phyloP scores from a whole-genome alignment of 2,329 filamentous ascomycete genomes.

The Hypomyces rosellus region DNA sequence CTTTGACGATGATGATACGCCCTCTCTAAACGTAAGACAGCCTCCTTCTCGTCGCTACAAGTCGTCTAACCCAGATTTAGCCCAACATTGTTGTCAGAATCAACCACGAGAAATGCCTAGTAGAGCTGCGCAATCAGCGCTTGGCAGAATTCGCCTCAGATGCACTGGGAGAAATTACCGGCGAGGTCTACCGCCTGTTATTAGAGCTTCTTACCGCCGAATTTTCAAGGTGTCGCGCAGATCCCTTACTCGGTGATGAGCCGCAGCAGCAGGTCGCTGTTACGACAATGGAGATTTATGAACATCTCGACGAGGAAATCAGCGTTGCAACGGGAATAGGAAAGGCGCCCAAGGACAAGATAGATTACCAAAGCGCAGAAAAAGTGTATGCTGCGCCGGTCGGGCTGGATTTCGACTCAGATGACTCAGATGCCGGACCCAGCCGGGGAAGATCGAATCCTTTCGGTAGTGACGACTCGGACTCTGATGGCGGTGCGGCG shows the following conservation, averaged over 20 bases:
- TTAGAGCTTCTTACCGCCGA: conserved; percentile 65
- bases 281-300: conserved; percentile 51
- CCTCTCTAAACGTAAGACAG: conserved; percentile 43
- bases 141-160: conserved; percentile 68
- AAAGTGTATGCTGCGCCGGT: conserved; percentile 37
- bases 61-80: conserved; percentile 38
- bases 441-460: conserved; percentile 14
- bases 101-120: conserved; percentile 78
- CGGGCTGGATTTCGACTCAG: conserved; percentile 28
- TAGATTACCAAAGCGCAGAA: conserved; percentile 42
- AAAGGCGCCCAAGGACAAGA: conserved; percentile 41
- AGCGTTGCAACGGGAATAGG: conserved; percentile 54
- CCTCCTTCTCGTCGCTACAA: no score
- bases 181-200: conserved; percentile 69
- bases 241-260: conserved; percentile 36
- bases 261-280: conserved; percentile 30
- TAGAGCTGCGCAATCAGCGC: conserved; percentile 73
- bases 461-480: conserved; percentile 25
- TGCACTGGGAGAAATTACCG: conserved; percentile 65
- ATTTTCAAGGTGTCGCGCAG: conserved; percentile 58
- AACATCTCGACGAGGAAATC: conserved; percentile 45
- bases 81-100: conserved; percentile 67
- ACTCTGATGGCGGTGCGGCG: conserved; percentile 22
- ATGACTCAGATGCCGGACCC: conserved; percentile 28
- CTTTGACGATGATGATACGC: conserved; percentile 32